Evolutionary conservation across 2,329 filamentous ascomycete species (phyloP), one percentile per base, ranked within the genome.

Genomic region (Hirsutella minnesotensis): DNA sequence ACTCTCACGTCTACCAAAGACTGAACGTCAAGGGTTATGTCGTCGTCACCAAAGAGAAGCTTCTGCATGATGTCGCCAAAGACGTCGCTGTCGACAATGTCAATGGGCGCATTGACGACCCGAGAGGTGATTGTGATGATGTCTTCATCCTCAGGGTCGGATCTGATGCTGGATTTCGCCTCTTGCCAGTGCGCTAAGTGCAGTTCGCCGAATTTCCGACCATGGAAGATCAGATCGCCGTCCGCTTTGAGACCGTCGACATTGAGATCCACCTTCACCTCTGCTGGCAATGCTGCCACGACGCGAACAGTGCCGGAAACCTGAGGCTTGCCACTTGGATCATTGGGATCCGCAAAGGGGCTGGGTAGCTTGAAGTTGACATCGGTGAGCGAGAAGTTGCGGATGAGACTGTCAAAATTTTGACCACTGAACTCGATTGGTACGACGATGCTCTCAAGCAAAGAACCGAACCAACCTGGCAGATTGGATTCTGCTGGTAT

Each of bases 291-390:
- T 10, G 70, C 78, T 21, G 94, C 82, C 16, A 89, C 69, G 10
- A 89, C 89, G 46, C 85, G 70, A 38, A 95, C 83, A 18, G 82
- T 81, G 3, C 89, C 89, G 24, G 87, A 94, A 15, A 98, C 80
- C 43, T 76, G 80, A 9, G 89, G 88, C 43, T 83, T 77, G 4
- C 83, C 72, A 40, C 81, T 77, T 0, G 86, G 84, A 10, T 81
- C 77, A 44, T 74, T 77, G 0, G 86, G 85, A 16, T 88, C 79
- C 3, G 87, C 86, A 53, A 82, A 76, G 1, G 86, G 83, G 53
- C 88, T 79, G 0, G 92, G 92, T 38, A 98, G 67, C 39, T 77
- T 78, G 60, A 98, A 95, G 53, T 94, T 79, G 34, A 94, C 86
- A 56, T 95, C 77, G 2, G 80, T 78, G 50, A 96, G 67, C 19